Conservation (phyloP, 2,329 filamentous ascomycete genomes). For the Plenodomus lindquistii region DNA sequence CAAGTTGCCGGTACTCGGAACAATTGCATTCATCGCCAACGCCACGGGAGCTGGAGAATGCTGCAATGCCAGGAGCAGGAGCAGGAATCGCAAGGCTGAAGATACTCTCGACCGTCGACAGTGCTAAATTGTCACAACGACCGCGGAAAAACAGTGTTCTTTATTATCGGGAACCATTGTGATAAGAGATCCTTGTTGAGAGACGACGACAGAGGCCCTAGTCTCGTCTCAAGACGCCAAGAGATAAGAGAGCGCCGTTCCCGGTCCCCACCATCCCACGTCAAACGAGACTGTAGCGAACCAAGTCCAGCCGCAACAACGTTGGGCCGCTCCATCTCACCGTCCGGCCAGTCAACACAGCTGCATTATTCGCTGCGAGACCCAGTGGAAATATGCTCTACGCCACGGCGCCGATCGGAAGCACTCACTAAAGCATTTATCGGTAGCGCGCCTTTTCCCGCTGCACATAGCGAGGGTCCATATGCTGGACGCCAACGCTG, state of each 20-base stretch:
- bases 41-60: slow-evolving; percentile 4
- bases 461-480: slow-evolving; percentile 10
- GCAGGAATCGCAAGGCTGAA: not conserved
- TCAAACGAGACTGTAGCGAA: slow-evolving; percentile 19
- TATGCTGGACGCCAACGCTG: slow-evolving; percentile 19
- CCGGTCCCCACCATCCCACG: slow-evolving; percentile 40
- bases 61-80: slow-evolving; percentile 4
- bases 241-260: slow-evolving; percentile 43
- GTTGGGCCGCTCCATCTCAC: slow-evolving; percentile 15
- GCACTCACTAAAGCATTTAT: slow-evolving; percentile 3
- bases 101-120: slow-evolving; percentile 18
- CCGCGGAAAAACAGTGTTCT: slow-evolving; percentile 38
- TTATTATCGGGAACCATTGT: slow-evolving; percentile 30
- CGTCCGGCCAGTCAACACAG: slow-evolving; percentile 7
- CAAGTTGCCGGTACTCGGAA: not conserved
- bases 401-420: slow-evolving; percentile 24
- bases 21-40: not conserved
- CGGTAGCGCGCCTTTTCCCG: slow-evolving; percentile 21
- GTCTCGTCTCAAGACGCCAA: slow-evolving; percentile 30
- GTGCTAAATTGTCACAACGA: slow-evolving; percentile 26
- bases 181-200: slow-evolving; percentile 36
- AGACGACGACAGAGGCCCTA: slow-evolving; percentile 15
- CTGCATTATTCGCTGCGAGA: slow-evolving; percentile 9
- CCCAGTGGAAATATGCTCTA: slow-evolving; percentile 10
- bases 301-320: slow-evolving; percentile 18